Evolutionary conservation across 177 flowering plant species (phyloP).

Genomic region (Telopea speciosissima): DNA sequence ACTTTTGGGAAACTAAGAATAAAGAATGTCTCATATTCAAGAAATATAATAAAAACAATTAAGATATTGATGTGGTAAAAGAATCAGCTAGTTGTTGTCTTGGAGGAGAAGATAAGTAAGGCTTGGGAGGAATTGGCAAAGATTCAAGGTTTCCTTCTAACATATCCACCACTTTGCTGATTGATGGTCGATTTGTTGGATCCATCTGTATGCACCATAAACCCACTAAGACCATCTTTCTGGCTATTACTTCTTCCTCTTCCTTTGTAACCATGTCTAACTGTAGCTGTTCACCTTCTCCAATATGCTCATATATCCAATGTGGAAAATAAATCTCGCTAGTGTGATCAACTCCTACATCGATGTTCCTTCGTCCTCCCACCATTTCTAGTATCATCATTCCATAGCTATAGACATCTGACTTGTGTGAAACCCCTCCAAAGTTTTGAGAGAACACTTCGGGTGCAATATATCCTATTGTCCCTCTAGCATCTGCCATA

Average conservation of each 20-base stretch:
- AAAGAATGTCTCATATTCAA: too few species aligned
- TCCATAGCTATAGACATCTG: too few species aligned
- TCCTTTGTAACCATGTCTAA: neutral
- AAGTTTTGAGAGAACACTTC: slow-evolving; percentile 9
- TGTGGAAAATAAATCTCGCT: slow-evolving; percentile 1
- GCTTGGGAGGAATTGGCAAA: slow-evolving; percentile 2
- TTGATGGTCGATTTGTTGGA: slow-evolving; percentile 6
- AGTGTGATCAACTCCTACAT: neutral
- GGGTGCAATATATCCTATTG: slow-evolving; percentile 15
- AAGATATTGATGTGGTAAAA: slow-evolving; percentile 1
- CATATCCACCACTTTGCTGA: neutral
- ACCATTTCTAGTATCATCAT: too few species aligned
- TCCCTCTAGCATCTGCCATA: slow-evolving; percentile 12
- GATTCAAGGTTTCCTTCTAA: slow-evolving; percentile 8
- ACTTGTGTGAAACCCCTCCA: slow-evolving; percentile 16
- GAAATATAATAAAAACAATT: too few species aligned
- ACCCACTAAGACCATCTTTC: neutral
- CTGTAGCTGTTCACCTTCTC: neutral
- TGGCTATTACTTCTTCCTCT: neutral
- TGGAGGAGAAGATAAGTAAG: slow-evolving; percentile 10
- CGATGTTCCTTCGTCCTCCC: slow-evolving; percentile 27
- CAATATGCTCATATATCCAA: neutral
- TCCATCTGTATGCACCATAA: slow-evolving; percentile 19
- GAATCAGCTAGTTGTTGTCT: neutral
- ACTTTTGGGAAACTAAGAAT: too few species aligned